A percentile compares a stretch with the other conserved stretches of the same genome.
Evolutionary conservation across 1,284 basidiomycete genomes (phyloP).

Genomic region (Laetiporus sulphureus): DNA sequence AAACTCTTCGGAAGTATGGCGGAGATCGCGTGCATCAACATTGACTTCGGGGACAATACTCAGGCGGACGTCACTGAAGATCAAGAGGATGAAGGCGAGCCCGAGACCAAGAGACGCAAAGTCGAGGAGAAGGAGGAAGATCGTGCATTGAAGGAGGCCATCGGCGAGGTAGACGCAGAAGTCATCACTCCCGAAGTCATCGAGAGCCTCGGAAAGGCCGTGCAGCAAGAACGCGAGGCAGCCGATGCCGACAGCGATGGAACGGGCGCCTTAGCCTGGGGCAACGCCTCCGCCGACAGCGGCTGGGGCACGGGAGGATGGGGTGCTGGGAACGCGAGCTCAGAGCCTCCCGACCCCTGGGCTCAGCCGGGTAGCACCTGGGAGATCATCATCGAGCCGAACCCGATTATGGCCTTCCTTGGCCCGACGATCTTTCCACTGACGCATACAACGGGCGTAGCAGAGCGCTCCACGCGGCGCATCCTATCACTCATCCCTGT

Average conservation of each 20-base stretch:
- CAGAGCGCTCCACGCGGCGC: slow-evolving; percentile 45
- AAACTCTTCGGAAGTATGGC: slow-evolving; percentile 39
- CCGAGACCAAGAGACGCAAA: slow-evolving; percentile 21
- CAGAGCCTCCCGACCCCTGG: slow-evolving; percentile 2
- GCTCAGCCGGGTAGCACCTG: slow-evolving; percentile 11
- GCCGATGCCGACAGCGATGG: slow-evolving; percentile 11
- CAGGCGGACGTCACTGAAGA: slow-evolving; percentile 9
- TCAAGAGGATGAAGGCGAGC: slow-evolving; percentile 10
- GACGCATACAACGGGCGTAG: slow-evolving; percentile 44
- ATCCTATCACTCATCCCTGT: slow-evolving; percentile 30
- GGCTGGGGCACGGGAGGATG: slow-evolving; percentile 7
- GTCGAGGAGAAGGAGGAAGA: slow-evolving; percentile 9
- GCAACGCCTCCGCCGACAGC: slow-evolving; percentile 4
- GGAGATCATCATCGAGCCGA: slow-evolving; percentile 15
- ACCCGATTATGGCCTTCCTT: slow-evolving; percentile 31
- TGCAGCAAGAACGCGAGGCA: slow-evolving; percentile 8
- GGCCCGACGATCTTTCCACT: slow-evolving; percentile 37
- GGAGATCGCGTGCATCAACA: not conserved
- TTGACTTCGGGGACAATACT: not conserved
- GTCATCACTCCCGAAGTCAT: slow-evolving; percentile 17
- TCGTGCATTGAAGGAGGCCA: slow-evolving; percentile 10
- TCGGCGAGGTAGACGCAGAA: slow-evolving; percentile 12
- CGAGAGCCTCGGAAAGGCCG: slow-evolving; percentile 13
- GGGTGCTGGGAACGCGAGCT: not conserved
- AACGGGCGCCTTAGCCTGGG: slow-evolving; percentile 7